Conservation (phyloP, 2,329 filamentous ascomycete species). For the Colletotrichum godetiae region DNA sequence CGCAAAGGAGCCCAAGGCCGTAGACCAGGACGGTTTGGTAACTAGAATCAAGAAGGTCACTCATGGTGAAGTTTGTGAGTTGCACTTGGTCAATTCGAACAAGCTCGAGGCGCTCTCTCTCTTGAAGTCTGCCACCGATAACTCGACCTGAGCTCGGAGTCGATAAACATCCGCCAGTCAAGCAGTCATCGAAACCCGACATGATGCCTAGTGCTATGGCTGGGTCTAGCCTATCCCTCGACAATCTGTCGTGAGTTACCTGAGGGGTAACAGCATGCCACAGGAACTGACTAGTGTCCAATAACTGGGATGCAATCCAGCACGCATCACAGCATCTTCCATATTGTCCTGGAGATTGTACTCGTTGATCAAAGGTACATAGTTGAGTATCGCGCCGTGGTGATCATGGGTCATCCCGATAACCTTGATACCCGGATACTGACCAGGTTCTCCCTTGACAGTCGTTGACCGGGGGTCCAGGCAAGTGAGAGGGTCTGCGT, state of each 20-base stretch:
- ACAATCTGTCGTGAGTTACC: conserved; percentile 3
- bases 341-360: conserved; percentile 1
- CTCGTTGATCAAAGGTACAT: conserved; percentile 18
- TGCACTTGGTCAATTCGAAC: background rate
- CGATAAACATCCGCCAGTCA: conserved; percentile 5
- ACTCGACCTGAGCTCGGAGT: background rate
- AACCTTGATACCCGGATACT: conserved; percentile 28
- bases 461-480: conserved; percentile 11
- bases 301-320: conserved; percentile 7
- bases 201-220: conserved; percentile 1
- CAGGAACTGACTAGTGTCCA: conserved; percentile 24
- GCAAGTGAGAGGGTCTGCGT: conserved; percentile 15
- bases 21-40: conserved; percentile 8
- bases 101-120: background rate
- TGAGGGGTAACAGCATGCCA: conserved; percentile 1
- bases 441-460: conserved; percentile 18
- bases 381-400: background rate
- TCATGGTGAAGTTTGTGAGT: conserved; percentile 19
- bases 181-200: background rate
- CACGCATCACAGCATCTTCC: conserved; percentile 1
- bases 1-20: conserved; percentile 26
- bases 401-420: conserved; percentile 29
- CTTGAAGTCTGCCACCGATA: conserved; percentile 4
- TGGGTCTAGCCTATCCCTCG: conserved; percentile 3
- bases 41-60: background rate